Conservation (phyloP, 1,284 basidiomycete species). For the Tylopilus orsonianus region DNA sequence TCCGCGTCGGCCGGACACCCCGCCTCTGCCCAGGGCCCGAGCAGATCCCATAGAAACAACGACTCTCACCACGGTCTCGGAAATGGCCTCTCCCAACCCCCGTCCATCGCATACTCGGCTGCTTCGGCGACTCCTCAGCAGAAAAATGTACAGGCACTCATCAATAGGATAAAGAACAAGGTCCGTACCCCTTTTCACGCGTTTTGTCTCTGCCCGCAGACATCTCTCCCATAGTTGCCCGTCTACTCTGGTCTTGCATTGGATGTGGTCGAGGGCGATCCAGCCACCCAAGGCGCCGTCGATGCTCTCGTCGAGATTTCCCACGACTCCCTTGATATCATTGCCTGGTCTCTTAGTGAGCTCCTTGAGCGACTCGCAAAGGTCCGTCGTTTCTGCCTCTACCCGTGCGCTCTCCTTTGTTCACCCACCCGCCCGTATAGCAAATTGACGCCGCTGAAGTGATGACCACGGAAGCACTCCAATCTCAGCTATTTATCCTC, state of each 20-base stretch:
- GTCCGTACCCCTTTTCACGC: conserved; percentile 34
- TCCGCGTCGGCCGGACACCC: conserved; percentile 43
- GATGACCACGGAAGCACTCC: conserved; percentile 71
- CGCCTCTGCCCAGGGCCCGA: conserved; percentile 25
- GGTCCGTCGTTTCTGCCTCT: conserved; percentile 44
- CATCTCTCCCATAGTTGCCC: conserved; percentile 60
- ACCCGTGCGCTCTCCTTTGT: conserved; percentile 1
- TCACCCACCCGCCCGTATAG: conserved; percentile 32
- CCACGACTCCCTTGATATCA: conserved; percentile 71
- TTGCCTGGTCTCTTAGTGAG: conserved; percentile 75
- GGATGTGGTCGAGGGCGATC: conserved; percentile 73
- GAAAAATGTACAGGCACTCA: conserved; percentile 69
- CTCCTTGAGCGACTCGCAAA: conserved; percentile 76
- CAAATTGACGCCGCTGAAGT: conserved; percentile 53
- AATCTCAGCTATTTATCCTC: conserved; percentile 88
- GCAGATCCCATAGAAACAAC: conserved; percentile 47
- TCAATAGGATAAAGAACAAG: conserved; percentile 73
- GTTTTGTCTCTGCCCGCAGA: background rate
- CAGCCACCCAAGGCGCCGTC: conserved; percentile 70
- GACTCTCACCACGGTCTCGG: conserved; percentile 47
- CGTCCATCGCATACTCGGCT: conserved; percentile 36
- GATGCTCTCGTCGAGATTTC: conserved; percentile 79
- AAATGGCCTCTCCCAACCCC: conserved; percentile 35
- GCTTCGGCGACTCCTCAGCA: conserved; percentile 59
- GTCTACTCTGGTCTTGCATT: conserved; percentile 77